Base-by-base conservation (phyloP, 2,329 filamentous ascomycete species). In the Aspergillus felis region DNA sequence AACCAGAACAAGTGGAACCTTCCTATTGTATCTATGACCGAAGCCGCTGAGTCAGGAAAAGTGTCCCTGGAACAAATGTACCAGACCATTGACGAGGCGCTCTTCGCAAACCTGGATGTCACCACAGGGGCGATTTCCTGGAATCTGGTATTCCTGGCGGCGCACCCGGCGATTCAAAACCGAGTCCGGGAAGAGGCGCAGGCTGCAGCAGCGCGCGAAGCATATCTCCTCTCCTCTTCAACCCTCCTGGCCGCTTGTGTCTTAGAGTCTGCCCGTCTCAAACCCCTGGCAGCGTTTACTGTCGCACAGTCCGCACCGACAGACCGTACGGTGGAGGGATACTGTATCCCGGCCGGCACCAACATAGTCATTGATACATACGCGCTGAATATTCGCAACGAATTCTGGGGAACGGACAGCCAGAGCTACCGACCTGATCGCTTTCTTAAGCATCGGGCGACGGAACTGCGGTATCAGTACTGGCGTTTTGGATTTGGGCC, bases 101-200 rank as follows among this genome's bases (percentile, higher is more conserved):
- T 81, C 0, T 81, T 74, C 57, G 78, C 76, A 1, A 81, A 81
- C 57, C 68, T 81, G 1, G 79, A 81, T 57, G 78, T 81, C 9
- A 79, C 78, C 0, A 72, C 72, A 3, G 74, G 76, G 4, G 76
- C 64, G 1, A 50, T 80, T 0, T 74, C 75, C 0, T 82, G 79
- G 78, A 72, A 68, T n/a, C 59, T 78, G 0, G 65, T 79, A 0
- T 75, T 78, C 50, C 65, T 82, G 0, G 77, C 78, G 1, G 66
- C 69, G 1, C 47, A 78, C 55, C 68, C 61, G 0, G 63, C 66
- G 2, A 58, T 68, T 3, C 76, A 79, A 55, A 54, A 55, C 6
- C 52, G 66, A 10, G 49, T 78, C 0, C 62, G 64, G 29, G 22
- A n/a, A 0, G 58, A 56, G 27, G 58, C 22, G 7, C 53, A 29